phyloP scores from a whole-genome alignment of 192 early-diverging fungal genomes.

The Backusella psychrophila region DNA sequence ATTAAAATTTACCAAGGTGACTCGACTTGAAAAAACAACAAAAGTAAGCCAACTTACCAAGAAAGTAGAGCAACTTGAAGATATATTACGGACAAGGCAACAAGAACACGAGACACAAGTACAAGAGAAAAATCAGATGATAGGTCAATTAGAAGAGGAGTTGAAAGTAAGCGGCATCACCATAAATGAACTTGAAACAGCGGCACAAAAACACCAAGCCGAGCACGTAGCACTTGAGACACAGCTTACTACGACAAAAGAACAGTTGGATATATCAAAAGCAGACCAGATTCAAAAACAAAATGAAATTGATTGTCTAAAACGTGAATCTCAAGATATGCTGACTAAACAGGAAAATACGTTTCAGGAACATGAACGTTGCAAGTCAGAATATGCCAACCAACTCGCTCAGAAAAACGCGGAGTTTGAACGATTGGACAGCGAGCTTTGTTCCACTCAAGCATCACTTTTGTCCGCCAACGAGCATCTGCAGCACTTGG shows the following conservation, averaged over 20 bases:
- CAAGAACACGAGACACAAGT: not conserved
- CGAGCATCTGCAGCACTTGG: conserved; percentile 7
- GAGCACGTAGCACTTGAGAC: not conserved
- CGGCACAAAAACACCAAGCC: not conserved
- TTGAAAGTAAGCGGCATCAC: not conserved
- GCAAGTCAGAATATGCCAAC: not conserved
- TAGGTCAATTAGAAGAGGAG: not conserved
- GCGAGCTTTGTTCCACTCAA: not conserved
- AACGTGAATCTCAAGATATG: not conserved
- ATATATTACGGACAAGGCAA: not conserved
- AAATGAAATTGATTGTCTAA: not conserved
- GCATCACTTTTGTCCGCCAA: not conserved
- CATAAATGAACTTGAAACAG: not conserved
- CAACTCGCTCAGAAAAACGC: not conserved
- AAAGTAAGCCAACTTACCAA: conserved; percentile 14
- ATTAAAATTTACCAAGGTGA: conserved; percentile 1
- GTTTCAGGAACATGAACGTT: not conserved
- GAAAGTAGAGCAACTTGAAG: conserved; percentile 15
- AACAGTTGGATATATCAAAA: not conserved
- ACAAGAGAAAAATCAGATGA: not conserved
- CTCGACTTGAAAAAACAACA: conserved; percentile 16
- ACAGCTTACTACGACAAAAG: not conserved
- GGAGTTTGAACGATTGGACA: not conserved
- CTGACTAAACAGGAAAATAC: not conserved
- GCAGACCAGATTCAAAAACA: not conserved